These are phyloP conservation scores for Vachellia pachyceras DNA, from an alignment of 306 rosid genomes.

Conservation along the genomic window DNA sequence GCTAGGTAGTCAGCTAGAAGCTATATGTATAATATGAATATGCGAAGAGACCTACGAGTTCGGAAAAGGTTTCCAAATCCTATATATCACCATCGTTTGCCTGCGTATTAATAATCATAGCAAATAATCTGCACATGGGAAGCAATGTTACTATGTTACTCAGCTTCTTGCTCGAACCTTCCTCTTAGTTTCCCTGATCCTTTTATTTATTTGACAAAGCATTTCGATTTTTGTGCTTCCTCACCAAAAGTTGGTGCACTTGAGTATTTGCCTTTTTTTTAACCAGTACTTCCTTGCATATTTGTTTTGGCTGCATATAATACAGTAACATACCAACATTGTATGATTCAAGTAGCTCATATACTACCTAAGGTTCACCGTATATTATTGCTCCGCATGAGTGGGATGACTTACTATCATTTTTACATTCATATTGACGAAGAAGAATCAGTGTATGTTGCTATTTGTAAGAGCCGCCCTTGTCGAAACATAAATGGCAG, in stretches of 20 bases:
- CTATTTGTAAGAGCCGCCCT: not conserved
- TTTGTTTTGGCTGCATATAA: too few species aligned
- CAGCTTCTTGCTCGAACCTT: not conserved
- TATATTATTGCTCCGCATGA: too few species aligned
- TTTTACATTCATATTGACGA: too few species aligned
- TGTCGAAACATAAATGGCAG: not conserved
- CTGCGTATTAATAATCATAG: not conserved
- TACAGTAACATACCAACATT: too few species aligned
- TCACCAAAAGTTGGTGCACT: not conserved
- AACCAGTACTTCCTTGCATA: too few species aligned
- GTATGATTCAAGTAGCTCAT: too few species aligned
- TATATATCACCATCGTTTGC: conserved; percentile 21
- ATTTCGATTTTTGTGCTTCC: not conserved
- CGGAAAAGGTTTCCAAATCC: conserved; percentile 43
- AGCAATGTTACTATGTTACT: conserved; percentile 7
- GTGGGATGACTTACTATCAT: too few species aligned
- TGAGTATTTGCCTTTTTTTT: not conserved
- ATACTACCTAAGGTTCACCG: too few species aligned
- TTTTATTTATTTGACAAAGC: not conserved
- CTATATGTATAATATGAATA: conserved; percentile 16
- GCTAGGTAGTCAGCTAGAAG: not conserved
- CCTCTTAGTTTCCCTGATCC: not conserved
- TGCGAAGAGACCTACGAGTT: conserved; percentile 29
- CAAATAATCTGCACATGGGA: conserved; percentile 28
- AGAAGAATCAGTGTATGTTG: not conserved